Base-by-base conservation (phyloP, 1,284 basidiomycete genomes). In the Marasmius sp. region DNA sequence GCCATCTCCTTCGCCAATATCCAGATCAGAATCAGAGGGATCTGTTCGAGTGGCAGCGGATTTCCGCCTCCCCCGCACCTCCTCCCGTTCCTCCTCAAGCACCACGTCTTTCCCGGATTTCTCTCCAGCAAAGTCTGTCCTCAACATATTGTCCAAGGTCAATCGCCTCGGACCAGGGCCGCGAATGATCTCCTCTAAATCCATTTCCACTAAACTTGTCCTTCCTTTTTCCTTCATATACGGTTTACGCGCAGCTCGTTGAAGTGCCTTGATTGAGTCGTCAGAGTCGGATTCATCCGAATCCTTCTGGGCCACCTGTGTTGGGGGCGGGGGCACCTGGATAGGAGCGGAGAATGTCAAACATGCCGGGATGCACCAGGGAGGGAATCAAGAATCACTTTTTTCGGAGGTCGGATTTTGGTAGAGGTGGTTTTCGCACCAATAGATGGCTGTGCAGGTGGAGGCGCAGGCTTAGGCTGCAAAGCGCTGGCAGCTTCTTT, bases 131-230 rank as follows among this genome's bases (percentile, higher is more conserved):
- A 51, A 36, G 11, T 52, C 56, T 9, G 36, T 38, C 41, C 51
- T 36, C 9, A 64, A 39, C 27, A 57, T 43, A 39, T 49, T 61
- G 39, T 64, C 62, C 27, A 64, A 37, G 18, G 59, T 64, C 45
- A 64, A 33, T 10, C 56, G 59, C 27, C 47, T 49, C 45, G 37
- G 47, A 9, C 9, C 49, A 10, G 59, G 62, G n/a, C 62, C 62
- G 20, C 57, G 59, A 37, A 64, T 18, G 16, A 64, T 55, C 12
- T 47, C 57, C 36, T 61, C 52, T 34, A 64, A 37, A 37, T 61
- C 52, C 14, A 58, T 16, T 9, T 56, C 45, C 16, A 57, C 18
- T 39, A 52, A 55, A 18, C 39, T 34, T 34, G 18, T 11, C 7
- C 33, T 12, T 16, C 18, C 27, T 20, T 11, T 9, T 22, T 37